Evolutionary conservation across 2,329 filamentous ascomycete species (phyloP).

Genomic region (Fusarium albosuccineum): DNA sequence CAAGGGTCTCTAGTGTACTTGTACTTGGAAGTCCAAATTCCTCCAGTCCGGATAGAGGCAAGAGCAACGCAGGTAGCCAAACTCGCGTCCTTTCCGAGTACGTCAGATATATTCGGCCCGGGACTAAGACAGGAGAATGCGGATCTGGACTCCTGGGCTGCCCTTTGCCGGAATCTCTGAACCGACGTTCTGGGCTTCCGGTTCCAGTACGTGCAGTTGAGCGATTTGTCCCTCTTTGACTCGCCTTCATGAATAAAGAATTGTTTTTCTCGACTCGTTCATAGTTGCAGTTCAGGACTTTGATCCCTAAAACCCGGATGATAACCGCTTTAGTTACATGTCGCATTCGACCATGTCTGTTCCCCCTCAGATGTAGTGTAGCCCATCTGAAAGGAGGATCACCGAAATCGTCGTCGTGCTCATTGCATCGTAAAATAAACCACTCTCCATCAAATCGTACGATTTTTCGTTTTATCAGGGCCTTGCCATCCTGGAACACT

Average conservation of each 20-base stretch:
- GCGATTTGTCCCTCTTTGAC: conserved; percentile 4
- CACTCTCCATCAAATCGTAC: conserved; percentile 12
- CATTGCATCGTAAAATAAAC: conserved; percentile 19
- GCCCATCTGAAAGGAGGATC: conserved; percentile 11
- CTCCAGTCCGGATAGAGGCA: conserved; percentile 5
- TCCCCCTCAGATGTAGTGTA: conserved; percentile 10
- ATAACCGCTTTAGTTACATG: conserved; percentile 3
- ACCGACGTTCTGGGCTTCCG: conserved; percentile 4
- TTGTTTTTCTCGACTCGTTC: conserved; percentile 14
- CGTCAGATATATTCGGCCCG: conserved; percentile 15
- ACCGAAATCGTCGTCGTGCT: conserved; percentile 13
- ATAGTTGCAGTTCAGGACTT: conserved; percentile 13
- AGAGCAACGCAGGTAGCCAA: conserved; percentile 18
- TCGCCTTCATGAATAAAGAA: not conserved
- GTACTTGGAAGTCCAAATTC: conserved; percentile 5
- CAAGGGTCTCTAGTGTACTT: conserved; percentile 9
- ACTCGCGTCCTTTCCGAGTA: conserved; percentile 13
- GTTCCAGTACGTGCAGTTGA: not conserved
- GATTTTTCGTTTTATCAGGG: conserved; percentile 6
- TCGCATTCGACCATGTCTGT: conserved; percentile 12
- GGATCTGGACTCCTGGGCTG: not conserved
- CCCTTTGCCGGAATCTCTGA: conserved; percentile 2
- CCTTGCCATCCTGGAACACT: conserved; percentile 9
- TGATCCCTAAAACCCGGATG: conserved; percentile 9
- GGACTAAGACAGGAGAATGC: not conserved